Base-by-base conservation (phyloP, 208 protist genomes). In the Trypanosoma lewisi region DNA sequence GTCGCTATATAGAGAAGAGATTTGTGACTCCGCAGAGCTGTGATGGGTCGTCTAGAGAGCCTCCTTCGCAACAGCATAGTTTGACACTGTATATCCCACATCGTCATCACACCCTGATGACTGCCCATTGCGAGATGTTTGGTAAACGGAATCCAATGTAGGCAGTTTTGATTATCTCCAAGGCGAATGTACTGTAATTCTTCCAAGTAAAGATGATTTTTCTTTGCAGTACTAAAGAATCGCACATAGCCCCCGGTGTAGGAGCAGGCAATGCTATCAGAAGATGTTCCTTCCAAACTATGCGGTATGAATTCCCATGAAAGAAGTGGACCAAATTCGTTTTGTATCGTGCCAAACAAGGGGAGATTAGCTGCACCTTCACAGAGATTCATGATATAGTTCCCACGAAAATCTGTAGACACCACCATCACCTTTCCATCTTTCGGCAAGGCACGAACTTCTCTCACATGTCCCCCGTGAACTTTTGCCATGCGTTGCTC, bases 251-350 rank as follows among this genome's bases (percentile, higher is more conserved):
- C 67, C 30, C 71, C 75, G 27, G 80, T 67, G 61, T 83, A 87
- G 30, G 78, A 50, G 45, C 65, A 79, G n/a, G 62, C 67, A 31
- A 87, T 25, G 17, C 59, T 52, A 50, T 82, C 80, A 45, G 68
- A 66, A 63, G 51, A 61, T 28, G 28, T 34, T 3, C 69, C 51
- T 2, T 67, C 63, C 16, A 39, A 54, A 17, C 63, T 70, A 5
- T 30, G 27, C 2, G 82, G 77, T 60, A 87, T 72, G 34, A 65
- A 73, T 33, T 83, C 78, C 72, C 70, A 83, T 23, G 64, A 64
- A 44, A 75, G 48, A 12, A 77, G 34, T 17, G 19, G 6, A 53
- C 74, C 63, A 23, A 16, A 33, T 12, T 67, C 48, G 34, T 56
- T 50, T 16, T 66, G 72, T 23, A 82, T 33, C 11, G 41, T 31